phyloP scores from a whole-genome alignment of 192 early-diverging fungal genomes.

The Lunasporangiospora selenospora region DNA sequence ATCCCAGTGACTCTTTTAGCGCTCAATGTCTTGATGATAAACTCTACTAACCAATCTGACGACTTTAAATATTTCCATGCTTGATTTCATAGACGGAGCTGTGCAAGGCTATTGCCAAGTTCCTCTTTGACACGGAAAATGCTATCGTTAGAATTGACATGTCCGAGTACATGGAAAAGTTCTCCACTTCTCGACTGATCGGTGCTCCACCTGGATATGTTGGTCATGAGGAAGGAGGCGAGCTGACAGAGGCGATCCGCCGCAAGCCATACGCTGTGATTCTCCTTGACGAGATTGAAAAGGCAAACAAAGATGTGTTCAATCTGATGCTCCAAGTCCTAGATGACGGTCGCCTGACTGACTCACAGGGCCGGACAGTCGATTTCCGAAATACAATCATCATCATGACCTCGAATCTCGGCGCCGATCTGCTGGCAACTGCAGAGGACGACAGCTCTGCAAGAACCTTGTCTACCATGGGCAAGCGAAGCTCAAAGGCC shows the following conservation, averaged over 20 bases:
- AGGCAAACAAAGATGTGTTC: conserved; percentile 83
- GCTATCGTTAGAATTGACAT: conserved; percentile 82
- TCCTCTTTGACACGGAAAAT: conserved; percentile 77
- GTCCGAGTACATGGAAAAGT: conserved; percentile 80
- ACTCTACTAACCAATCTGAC: too few species aligned
- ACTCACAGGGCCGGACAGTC: conserved; percentile 76
- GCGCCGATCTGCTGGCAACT: conserved; percentile 69
- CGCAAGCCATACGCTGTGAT: conserved; percentile 82
- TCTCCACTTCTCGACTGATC: conserved; percentile 73
- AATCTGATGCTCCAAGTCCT: conserved; percentile 95
- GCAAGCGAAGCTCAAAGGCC: conserved; percentile 3
- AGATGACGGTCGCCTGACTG: conserved; percentile 82
- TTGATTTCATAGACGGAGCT: conserved; percentile 69
- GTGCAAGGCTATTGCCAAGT: conserved; percentile 77
- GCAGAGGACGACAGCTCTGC: conserved; percentile 44
- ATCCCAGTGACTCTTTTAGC: too few species aligned
- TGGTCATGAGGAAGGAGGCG: conserved; percentile 80
- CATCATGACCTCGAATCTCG: conserved; percentile 83
- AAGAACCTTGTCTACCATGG: neutral
- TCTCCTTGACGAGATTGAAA: conserved; percentile 84
- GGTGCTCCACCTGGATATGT: conserved; percentile 85
- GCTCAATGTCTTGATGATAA: too few species aligned
- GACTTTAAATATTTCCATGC: neutral
- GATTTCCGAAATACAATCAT: conserved; percentile 86
- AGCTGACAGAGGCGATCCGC: conserved; percentile 80